A percentile compares a stretch with the other conserved stretches of the same genome.
Evolutionary conservation across 768 basidiomycete genomes (phyloP).

Genomic region (Phanerochaete carnosa): DNA sequence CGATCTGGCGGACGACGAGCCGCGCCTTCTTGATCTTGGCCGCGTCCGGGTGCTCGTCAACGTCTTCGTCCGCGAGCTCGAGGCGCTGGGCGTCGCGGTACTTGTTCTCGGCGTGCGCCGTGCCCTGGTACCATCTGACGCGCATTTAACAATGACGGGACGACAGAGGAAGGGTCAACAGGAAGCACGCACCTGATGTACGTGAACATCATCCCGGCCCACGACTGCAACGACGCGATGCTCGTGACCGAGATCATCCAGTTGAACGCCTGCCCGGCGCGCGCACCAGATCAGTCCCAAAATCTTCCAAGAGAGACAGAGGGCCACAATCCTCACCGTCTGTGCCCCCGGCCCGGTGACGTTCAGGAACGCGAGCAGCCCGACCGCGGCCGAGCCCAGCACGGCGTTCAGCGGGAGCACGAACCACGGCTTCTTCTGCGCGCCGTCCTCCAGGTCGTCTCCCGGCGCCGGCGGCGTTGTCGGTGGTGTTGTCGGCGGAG

Average conservation of each 20-base stretch:
- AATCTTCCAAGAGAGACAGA: neutral
- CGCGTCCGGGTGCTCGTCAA: neutral
- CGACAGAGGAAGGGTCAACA: neutral
- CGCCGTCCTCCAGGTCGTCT: neutral
- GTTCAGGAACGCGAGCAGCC: constrained; percentile 8
- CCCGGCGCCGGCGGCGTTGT: neutral
- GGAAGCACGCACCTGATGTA: constrained; percentile 17
- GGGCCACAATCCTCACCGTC: constrained; percentile 1
- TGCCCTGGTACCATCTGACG: constrained; percentile 26
- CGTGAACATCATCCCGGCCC: constrained; percentile 23
- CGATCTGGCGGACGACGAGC: constrained; percentile 13
- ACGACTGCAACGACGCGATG: constrained; percentile 22
- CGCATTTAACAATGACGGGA: neutral
- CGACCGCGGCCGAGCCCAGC: constrained; percentile 8
- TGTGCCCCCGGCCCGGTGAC: neutral
- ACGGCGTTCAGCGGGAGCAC: constrained; percentile 11
- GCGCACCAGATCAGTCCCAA: neutral
- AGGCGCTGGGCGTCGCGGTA: constrained; percentile 2
- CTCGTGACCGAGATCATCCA: constrained; percentile 13
- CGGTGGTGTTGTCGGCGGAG: neutral
- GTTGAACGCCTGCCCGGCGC: neutral
- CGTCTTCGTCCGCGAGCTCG: neutral
- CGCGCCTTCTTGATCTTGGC: neutral
- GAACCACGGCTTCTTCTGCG: constrained; percentile 1
- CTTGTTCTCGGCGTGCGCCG: constrained; percentile 20